phyloP scores from a whole-genome alignment of 176 grass and related monocot species.

The Oryza coarctata region DNA sequence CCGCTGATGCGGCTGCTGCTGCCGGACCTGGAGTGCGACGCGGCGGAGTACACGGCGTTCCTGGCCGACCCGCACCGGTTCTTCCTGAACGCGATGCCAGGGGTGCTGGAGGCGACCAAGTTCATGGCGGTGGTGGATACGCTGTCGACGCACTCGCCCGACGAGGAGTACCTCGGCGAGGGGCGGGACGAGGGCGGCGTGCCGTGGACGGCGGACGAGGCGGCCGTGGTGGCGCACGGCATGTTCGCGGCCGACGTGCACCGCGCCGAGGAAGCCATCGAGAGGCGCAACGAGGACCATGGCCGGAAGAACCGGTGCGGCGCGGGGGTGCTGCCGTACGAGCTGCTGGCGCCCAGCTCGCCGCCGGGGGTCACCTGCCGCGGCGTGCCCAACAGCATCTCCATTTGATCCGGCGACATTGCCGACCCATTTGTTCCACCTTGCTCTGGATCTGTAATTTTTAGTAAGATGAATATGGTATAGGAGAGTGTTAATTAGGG shows the following conservation, averaged over 20 bases:
- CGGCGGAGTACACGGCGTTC: constrained; percentile 62
- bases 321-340: constrained; percentile 88
- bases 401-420: constrained; percentile 50
- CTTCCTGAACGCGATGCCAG: constrained; percentile 88
- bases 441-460: background rate
- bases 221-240: constrained; percentile 53
- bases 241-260: constrained; percentile 69
- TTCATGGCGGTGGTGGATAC: constrained; percentile 99
- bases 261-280: constrained; percentile 71
- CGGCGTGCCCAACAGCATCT: constrained; percentile 96
- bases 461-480: background rate
- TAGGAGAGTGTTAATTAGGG: background rate
- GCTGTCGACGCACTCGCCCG: constrained; percentile 93
- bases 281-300: constrained; percentile 61
- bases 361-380: constrained; percentile 85
- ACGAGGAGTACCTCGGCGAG: constrained; percentile 97
- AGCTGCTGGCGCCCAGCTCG: constrained; percentile 87
- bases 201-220: constrained; percentile 76
- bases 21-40: constrained; percentile 78
- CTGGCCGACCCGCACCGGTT: constrained; percentile 86
- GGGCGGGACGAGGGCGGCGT: constrained; percentile 47
- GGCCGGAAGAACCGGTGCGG: constrained; percentile 70
- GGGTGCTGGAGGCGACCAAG: constrained; percentile 92
- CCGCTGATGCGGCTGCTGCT: constrained; percentile 89
- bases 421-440: background rate